These are phyloP conservation scores for Pythium guiyangense DNA, from an alignment of 352 stramenopile genomes.

Conservation along the genomic window DNA sequence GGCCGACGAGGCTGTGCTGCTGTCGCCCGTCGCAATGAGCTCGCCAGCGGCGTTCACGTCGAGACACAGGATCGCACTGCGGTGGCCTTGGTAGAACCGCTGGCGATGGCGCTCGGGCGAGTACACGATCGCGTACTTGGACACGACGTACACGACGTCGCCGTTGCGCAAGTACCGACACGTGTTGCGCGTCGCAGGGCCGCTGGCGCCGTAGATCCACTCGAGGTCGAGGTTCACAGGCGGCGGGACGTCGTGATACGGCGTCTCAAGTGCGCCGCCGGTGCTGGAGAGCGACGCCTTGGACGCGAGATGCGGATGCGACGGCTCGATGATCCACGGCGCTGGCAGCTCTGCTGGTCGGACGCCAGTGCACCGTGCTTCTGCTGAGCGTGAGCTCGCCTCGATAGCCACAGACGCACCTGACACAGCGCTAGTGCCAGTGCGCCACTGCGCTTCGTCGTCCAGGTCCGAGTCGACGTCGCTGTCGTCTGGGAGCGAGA, in stretches of 20 bases:
- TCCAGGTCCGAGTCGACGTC: slow-evolving; percentile 78
- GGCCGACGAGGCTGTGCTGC: slow-evolving; percentile 8
- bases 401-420: not conserved
- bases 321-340: slow-evolving; percentile 53
- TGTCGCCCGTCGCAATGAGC: slow-evolving; percentile 64
- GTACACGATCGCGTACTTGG: slow-evolving; percentile 75
- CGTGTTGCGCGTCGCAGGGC: slow-evolving; percentile 36
- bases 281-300: slow-evolving; percentile 1
- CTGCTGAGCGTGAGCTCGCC: not conserved
- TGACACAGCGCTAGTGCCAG: not conserved
- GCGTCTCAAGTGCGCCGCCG: not conserved
- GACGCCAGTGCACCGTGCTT: not conserved
- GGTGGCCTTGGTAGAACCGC: slow-evolving; percentile 68
- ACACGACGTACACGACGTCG: slow-evolving; percentile 69
- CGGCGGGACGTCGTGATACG: slow-evolving; percentile 31
- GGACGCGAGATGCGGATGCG: slow-evolving; percentile 1
- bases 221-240: slow-evolving; percentile 63
- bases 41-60: slow-evolving; percentile 51
- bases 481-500: slow-evolving; percentile 60
- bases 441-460: slow-evolving; percentile 21
- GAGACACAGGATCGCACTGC: slow-evolving; percentile 51
- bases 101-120: slow-evolving; percentile 49
- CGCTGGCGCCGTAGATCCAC: slow-evolving; percentile 73
- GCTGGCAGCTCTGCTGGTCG: slow-evolving; percentile 17
- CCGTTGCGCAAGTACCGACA: slow-evolving; percentile 44